These are phyloP conservation scores for Salvia hispanica DNA, from an alignment of 257 asterid genomes.

Conservation along the genomic window DNA sequence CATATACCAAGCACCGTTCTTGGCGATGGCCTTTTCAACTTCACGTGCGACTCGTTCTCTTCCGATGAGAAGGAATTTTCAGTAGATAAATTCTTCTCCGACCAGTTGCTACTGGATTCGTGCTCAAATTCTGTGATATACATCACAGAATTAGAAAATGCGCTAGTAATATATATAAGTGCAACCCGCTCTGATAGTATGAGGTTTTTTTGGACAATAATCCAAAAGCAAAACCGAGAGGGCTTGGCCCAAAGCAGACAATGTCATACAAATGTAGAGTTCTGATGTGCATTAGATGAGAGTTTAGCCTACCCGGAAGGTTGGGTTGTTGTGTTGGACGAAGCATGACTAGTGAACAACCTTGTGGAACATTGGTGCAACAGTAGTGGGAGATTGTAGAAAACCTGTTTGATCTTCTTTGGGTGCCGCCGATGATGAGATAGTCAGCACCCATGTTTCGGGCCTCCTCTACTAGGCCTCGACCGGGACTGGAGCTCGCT, in stretches of 20 bases:
- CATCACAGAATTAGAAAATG: too few relatives aligned
- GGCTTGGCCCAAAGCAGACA: too few relatives aligned
- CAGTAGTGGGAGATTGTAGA: constrained; percentile 48
- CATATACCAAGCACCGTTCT: constrained; percentile 53
- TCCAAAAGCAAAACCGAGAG: too few relatives aligned
- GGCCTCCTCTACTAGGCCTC: constrained; percentile 62
- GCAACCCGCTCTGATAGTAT: too few relatives aligned
- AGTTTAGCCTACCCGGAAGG: constrained; percentile 39
- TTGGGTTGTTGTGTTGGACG: constrained; percentile 36
- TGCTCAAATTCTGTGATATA: constrained; percentile 43
- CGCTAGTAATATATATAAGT: too few relatives aligned
- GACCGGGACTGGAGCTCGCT: constrained; percentile 52
- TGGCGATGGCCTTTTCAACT: constrained; percentile 54
- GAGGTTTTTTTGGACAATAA: too few relatives aligned
- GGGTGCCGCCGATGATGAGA: constrained; percentile 56
- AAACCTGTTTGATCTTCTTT: constrained; percentile 49
- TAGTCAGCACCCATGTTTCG: constrained; percentile 58
- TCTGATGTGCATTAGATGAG: too few relatives aligned
- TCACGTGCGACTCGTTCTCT: constrained; percentile 33
- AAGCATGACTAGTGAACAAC: constrained; percentile 61
- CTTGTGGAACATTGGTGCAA: constrained; percentile 56
- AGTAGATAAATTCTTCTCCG: constrained; percentile 43
- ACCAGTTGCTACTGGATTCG: constrained; percentile 44
- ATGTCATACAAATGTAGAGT: too few relatives aligned
- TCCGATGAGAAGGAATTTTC: constrained; percentile 56